Percentiles rank a stretch among this genome's conserved stretches.
These are phyloP conservation scores for Hypomontagnella monticulosa DNA, from an alignment of 495 filamentous ascomycete species.

Conservation along the genomic window DNA sequence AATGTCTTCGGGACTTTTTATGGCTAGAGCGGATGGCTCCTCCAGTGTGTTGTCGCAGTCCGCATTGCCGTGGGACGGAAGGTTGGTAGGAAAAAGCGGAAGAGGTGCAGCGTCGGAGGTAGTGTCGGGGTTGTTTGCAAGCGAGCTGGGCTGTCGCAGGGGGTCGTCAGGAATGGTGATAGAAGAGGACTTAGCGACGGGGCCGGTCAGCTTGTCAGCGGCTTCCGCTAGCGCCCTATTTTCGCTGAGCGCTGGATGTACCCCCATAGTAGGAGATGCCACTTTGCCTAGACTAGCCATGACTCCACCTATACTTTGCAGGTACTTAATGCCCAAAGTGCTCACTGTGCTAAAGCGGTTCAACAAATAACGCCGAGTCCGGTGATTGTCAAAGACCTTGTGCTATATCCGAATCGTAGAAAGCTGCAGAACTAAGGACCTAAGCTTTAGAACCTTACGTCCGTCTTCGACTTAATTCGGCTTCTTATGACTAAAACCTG, in stretches of 20 bases:
- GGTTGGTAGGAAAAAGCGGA: constrained; percentile 21
- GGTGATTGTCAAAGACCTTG: constrained; percentile 13
- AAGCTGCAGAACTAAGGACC: neutral
- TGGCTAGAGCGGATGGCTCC: constrained; percentile 36
- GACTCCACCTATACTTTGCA: constrained; percentile 16
- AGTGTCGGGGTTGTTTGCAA: constrained; percentile 42
- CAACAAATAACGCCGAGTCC: constrained; percentile 26
- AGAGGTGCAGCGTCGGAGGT: neutral
- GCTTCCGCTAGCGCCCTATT: constrained; percentile 18
- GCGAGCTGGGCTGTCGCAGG: constrained; percentile 28
- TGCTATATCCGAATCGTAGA: constrained; percentile 32
- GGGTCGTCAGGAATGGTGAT: constrained; percentile 27
- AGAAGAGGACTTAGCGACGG: constrained; percentile 29
- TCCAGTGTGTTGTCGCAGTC: constrained; percentile 31
- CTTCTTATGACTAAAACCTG: constrained; percentile 9
- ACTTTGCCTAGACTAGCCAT: constrained; percentile 36
- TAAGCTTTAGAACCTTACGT: constrained; percentile 9
- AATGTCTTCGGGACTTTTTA: constrained; percentile 24
- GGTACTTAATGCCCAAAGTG: neutral
- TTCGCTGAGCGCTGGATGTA: constrained; percentile 34
- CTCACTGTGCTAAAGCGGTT: constrained; percentile 14
- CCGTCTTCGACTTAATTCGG: constrained; percentile 17
- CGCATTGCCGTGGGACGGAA: constrained; percentile 51
- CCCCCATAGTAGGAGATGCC: constrained; percentile 38
- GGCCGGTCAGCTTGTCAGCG: constrained; percentile 38